Evolutionary conservation across 1,284 basidiomycete species (phyloP).

Genomic region (Clitocybe nebularis): DNA sequence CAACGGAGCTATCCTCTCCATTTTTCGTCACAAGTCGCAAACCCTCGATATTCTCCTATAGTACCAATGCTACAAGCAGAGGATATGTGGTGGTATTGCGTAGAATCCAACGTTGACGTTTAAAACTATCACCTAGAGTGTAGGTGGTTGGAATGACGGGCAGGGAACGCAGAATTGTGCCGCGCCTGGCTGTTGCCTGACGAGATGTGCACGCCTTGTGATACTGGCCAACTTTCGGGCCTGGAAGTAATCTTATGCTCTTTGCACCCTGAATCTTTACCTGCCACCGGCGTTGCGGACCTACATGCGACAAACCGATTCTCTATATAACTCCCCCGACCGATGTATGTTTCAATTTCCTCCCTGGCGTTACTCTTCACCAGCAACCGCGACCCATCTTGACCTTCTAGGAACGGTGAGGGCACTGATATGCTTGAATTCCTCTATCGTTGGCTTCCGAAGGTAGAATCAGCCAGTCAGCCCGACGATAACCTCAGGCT

Average conservation of each 20-base stretch:
- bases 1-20: too few species aligned
- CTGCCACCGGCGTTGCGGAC: constrained; percentile 15
- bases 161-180: too few species aligned
- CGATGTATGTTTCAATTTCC: constrained; percentile 12
- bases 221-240: constrained; percentile 3
- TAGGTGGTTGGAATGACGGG: too few species aligned
- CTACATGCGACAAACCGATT: constrained; percentile 10
- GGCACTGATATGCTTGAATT: constrained; percentile 25
- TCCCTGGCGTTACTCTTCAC: constrained; percentile 11
- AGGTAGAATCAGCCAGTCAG: constrained; percentile 7
- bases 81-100: too few species aligned
- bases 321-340: constrained; percentile 15
- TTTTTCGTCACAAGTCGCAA: constrained; percentile 1
- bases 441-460: constrained; percentile 24
- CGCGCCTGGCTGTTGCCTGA: constrained; percentile 3
- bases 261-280: constrained; percentile 9
- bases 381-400: constrained; percentile 2
- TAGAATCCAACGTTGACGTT: too few species aligned
- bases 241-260: constrained; percentile 5
- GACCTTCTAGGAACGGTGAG: background rate
- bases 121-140: too few species aligned
- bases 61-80: too few species aligned
- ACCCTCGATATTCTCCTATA: too few species aligned
- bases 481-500: constrained; percentile 14
- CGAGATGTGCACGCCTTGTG: constrained; percentile 3